Evolutionary conservation across 2,329 filamentous ascomycete species (phyloP).

Genomic region (Dactylellina cionopaga): DNA sequence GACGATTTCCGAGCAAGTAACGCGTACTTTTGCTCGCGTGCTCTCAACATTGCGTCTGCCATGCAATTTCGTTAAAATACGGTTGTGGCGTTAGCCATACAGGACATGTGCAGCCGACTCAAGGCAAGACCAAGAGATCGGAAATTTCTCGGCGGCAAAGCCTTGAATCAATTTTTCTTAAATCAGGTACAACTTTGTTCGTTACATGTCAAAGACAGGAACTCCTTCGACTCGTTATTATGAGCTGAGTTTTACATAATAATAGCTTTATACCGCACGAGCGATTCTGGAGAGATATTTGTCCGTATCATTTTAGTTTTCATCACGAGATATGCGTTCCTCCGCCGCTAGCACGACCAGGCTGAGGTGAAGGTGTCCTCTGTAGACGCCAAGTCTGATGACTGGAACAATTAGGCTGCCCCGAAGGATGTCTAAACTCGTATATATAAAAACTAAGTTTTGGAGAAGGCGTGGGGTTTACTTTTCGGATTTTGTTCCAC

Average conservation of each 20-base stretch:
- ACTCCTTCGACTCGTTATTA: conserved; percentile 17
- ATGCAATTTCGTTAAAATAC: conserved; percentile 12
- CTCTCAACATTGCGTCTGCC: conserved; percentile 31
- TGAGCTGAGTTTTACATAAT: background rate
- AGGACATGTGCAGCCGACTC: conserved; percentile 40
- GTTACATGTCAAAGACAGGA: conserved; percentile 36
- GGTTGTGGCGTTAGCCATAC: conserved; percentile 43
- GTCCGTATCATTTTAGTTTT: background rate
- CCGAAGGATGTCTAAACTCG: no score
- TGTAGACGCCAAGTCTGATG: background rate
- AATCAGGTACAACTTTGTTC: conserved; percentile 1
- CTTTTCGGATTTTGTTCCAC: background rate
- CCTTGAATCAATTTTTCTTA: background rate
- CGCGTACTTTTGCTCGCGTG: conserved; percentile 10
- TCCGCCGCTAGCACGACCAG: background rate
- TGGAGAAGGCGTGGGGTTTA: background rate
- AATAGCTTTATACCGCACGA: background rate
- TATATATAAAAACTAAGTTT: no score
- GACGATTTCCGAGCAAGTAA: conserved; percentile 24
- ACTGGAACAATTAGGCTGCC: no score
- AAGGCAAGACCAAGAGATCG: conserved; percentile 47
- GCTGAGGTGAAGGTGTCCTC: no score
- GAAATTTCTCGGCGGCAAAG: conserved; percentile 41
- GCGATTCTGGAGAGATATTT: background rate
- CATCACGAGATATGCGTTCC: background rate